Evolutionary conservation across 2,329 filamentous ascomycete genomes (phyloP).

Genomic region (Neonectria faginata): DNA sequence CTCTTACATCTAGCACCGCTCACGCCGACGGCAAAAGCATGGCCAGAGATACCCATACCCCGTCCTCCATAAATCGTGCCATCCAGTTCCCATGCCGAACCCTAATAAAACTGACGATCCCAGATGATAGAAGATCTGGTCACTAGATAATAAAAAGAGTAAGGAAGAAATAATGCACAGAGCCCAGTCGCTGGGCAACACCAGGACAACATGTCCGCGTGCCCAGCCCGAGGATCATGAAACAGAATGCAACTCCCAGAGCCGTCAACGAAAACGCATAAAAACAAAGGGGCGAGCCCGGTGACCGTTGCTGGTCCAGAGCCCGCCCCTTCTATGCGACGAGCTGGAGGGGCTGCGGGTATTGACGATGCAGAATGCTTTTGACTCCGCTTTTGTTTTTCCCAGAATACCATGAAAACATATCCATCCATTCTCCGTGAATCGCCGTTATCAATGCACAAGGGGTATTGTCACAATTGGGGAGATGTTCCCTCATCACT

Average conservation of each 20-base stretch:
- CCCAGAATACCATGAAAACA: constrained; percentile 47
- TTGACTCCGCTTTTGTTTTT: constrained; percentile 47
- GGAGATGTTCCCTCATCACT: constrained; percentile 32
- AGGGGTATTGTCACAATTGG: constrained; percentile 45
- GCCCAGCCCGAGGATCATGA: constrained; percentile 41
- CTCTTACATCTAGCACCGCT: constrained; percentile 17
- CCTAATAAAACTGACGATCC: constrained; percentile 20
- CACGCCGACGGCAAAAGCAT: constrained; percentile 23
- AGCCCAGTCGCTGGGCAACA: constrained; percentile 28
- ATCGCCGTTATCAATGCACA: constrained; percentile 47
- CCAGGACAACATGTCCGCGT: constrained; percentile 27
- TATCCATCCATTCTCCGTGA: constrained; percentile 42
- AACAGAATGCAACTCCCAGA: constrained; percentile 46
- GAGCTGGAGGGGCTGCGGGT: constrained; percentile 45
- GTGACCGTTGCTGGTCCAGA: constrained; percentile 28
- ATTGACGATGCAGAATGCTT: constrained; percentile 51
- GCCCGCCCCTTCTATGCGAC: constrained; percentile 32
- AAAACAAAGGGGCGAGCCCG: constrained; percentile 29
- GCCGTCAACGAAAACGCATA: constrained; percentile 35
- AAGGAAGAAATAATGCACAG: constrained; percentile 31
- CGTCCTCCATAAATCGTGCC: constrained; percentile 15
- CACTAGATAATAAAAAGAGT: constrained; percentile 27
- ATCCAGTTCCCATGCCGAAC: constrained; percentile 15
- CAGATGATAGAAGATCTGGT: constrained; percentile 23
- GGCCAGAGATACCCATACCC: constrained; percentile 15